Conservation (phyloP, 495 filamentous ascomycete species). For the Talaromyces thailandensis region DNA sequence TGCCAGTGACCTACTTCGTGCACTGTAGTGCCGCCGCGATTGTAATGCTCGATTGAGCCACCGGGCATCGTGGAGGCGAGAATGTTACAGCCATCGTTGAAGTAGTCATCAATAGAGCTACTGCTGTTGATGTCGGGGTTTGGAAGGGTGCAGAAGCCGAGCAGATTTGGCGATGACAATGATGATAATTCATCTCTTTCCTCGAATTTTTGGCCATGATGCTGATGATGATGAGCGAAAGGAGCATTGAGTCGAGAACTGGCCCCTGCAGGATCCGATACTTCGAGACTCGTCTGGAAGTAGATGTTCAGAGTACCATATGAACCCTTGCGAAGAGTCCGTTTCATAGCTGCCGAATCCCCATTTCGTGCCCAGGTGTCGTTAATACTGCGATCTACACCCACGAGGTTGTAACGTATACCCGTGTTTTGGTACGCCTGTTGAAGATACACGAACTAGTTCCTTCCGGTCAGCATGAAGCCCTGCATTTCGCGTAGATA, state of each 20-base stretch:
- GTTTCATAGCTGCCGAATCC: conserved; percentile 55
- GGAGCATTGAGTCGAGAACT: background rate
- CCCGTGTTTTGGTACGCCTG: conserved; percentile 29
- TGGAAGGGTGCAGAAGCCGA: conserved; percentile 44
- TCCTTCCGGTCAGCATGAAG: background rate
- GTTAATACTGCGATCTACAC: conserved; percentile 64
- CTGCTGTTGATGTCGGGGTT: conserved; percentile 25
- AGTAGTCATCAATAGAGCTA: conserved; percentile 27
- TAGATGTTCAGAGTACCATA: conserved; percentile 44
- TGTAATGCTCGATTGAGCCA: conserved; percentile 32
- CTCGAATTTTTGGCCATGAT: background rate
- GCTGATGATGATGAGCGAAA: background rate
- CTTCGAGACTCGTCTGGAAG: conserved; percentile 40
- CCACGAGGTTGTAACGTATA: conserved; percentile 50
- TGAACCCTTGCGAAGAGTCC: conserved; percentile 46
- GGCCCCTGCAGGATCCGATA: conserved; percentile 3
- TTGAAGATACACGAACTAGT: conserved; percentile 33
- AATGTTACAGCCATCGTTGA: conserved; percentile 44
- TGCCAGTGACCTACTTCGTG: conserved; percentile 56
- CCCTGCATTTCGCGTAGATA: background rate
- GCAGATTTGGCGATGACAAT: conserved; percentile 19
- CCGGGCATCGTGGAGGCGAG: conserved; percentile 43
- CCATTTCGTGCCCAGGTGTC: conserved; percentile 57
- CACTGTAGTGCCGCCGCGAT: conserved; percentile 40
- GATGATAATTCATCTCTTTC: background rate